Evolutionary conservation across 2,329 filamentous ascomycete genomes (phyloP).

Genomic region (Lasiodiplodia sp.): DNA sequence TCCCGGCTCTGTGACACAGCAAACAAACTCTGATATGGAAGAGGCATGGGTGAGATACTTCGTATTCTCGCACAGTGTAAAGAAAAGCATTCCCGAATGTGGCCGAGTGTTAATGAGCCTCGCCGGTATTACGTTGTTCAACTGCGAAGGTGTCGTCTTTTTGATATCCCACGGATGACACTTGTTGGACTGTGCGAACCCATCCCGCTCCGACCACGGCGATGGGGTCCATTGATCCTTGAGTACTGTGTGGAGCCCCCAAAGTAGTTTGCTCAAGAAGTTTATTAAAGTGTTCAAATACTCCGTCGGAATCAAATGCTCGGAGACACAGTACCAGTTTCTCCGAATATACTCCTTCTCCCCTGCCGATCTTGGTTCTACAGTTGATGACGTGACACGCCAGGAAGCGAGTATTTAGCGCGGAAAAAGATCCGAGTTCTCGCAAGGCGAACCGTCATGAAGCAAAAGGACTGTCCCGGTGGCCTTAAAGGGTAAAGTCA

Average conservation of each 20-base stretch:
- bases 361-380: not conserved
- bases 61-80: no score
- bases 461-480: not conserved
- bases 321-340: not conserved
- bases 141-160: no score
- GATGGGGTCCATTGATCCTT: not conserved
- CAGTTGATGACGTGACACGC: not conserved
- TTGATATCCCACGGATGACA: not conserved
- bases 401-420: not conserved
- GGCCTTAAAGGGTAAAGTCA: not conserved
- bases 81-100: no score
- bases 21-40: no score
- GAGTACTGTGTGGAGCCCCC: not conserved
- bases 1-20: no score
- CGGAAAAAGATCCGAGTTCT: not conserved
- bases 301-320: not conserved
- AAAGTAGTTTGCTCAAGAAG: not conserved
- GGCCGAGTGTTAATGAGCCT: no score
- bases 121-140: no score
- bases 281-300: not conserved
- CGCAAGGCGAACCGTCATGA: not conserved
- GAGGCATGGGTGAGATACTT: no score
- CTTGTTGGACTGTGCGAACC: not conserved
- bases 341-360: conserved; percentile 9
- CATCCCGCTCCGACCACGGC: not conserved